Evolutionary conservation across 345 rosid species (phyloP), one percentile per base, ranked within the genome.

Genomic region (Chamaenerion angustifolium): DNA sequence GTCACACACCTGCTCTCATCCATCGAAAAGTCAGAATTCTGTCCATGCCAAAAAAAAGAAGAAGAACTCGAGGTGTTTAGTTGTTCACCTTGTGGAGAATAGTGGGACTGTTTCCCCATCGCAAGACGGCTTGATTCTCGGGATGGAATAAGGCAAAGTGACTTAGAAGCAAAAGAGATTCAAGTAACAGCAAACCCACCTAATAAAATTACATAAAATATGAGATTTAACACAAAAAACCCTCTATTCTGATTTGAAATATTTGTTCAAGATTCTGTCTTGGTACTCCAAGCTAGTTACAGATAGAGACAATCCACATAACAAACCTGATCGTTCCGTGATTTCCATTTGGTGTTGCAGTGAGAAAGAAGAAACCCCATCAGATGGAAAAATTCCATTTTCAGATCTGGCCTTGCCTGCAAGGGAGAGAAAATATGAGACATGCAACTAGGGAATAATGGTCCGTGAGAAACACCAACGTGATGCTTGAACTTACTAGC

Each of bases 81-180:
- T 49, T 46, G 64, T 82, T 67, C 48, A 77, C 92, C 87, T 83
- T 79, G 67, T 83, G 92, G 60, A 83, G 86, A 64, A 83, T 77
- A 12, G 92, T 83, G 15, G 83, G 86, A 63, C 87, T 73, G 56
- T 79, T 80, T 54, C 87, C 84, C 92, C 92, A 83, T 43, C 87
- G 76, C 53, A 79, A 83, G 49, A 83, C 87, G 18, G 82, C 92
- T 66, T 79, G 92, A 71, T 79, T 83, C 56, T 72, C 74, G 2
- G 65, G 49, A 72, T 83, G 92, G 65, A 83, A 79, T 68, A 83
- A 64, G 17, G 87, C 73, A 59, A 83, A 83, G 65, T 77, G 68
- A 52, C 84, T 73, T 25, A 79, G 86, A 59, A 83, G 84, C 65
- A 69, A 61, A 43, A 83, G 69, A 10, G 80, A 73, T 64, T 83